Percentiles rank a stretch among this genome's conserved stretches.
phyloP scores from a whole-genome alignment of 768 basidiomycete genomes.

The Tricholomella constricta region DNA sequence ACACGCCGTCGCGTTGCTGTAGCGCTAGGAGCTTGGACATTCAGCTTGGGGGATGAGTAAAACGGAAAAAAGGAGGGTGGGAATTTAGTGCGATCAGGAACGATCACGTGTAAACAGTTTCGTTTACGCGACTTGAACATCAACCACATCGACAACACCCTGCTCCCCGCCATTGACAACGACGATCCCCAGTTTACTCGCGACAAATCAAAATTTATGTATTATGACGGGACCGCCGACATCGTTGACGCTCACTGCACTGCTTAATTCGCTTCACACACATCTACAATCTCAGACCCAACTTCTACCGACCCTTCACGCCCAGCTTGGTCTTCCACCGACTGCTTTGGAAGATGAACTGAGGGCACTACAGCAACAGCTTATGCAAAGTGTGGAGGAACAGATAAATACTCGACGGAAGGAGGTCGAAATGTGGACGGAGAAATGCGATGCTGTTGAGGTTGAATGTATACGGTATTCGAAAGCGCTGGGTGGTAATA shows the following conservation, averaged over 20 bases:
- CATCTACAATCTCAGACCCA: slow-evolving; percentile 83
- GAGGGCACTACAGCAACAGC: slow-evolving; percentile 66
- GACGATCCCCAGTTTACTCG: neutral
- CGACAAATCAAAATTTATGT: neutral
- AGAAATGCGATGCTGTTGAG: slow-evolving; percentile 63
- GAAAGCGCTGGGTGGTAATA: slow-evolving; percentile 69
- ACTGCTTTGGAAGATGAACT: slow-evolving; percentile 84
- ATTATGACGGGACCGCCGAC: slow-evolving; percentile 31
- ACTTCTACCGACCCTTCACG: slow-evolving; percentile 78
- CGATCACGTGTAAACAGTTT: slow-evolving; percentile 14
- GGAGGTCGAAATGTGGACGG: slow-evolving; percentile 78
- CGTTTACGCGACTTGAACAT: slow-evolving; percentile 16
- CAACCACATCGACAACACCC: neutral
- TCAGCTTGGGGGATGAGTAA: too few species aligned
- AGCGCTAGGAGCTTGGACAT: too few species aligned
- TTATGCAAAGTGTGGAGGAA: slow-evolving; percentile 73
- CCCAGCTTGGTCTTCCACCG: slow-evolving; percentile 79
- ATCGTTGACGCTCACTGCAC: slow-evolving; percentile 51
- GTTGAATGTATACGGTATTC: slow-evolving; percentile 65
- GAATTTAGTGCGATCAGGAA: neutral
- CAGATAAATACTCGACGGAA: slow-evolving; percentile 69
- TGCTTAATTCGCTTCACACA: slow-evolving; percentile 75
- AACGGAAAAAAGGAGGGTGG: neutral
- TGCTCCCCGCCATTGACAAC: slow-evolving; percentile 4
- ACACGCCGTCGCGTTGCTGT: too few species aligned